Evolutionary conservation across 805 yeast genomes (phyloP).

Genomic region (Peterozyma xylosa): DNA sequence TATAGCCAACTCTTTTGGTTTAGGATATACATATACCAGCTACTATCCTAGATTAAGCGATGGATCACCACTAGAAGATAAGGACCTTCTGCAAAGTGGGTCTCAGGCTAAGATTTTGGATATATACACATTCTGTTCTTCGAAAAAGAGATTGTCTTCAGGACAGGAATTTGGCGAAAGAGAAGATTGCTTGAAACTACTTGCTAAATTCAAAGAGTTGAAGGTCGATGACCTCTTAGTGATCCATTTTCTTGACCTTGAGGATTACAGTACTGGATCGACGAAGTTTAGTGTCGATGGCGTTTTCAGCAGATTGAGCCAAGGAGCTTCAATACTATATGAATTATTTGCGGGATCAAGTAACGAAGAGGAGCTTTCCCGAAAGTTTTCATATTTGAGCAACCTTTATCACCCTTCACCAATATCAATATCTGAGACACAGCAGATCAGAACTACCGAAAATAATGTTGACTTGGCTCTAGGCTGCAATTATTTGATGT

Average conservation of each 20-base stretch:
- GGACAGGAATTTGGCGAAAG: background rate
- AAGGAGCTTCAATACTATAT: background rate
- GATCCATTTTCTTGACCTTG: conserved; percentile 1
- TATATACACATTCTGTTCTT: conserved; percentile 2
- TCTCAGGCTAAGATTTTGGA: background rate
- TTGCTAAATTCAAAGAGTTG: background rate
- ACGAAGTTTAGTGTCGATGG: background rate
- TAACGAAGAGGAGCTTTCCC: background rate
- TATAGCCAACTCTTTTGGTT: background rate
- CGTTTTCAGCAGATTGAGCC: background rate
- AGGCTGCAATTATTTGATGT: conserved; percentile 3
- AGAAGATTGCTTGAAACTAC: background rate
- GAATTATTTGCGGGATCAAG: background rate
- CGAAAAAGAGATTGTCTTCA: background rate
- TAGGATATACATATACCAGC: conserved; percentile 1
- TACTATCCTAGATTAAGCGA: background rate
- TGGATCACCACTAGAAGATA: background rate
- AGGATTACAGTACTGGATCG: background rate
- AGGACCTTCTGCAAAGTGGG: background rate
- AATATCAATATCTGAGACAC: background rate
- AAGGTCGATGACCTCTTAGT: background rate
- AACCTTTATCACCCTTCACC: background rate
- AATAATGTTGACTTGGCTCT: conserved; percentile 3
- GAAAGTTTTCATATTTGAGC: background rate
- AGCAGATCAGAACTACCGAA: background rate